Percentiles rank a stretch among this genome's conserved stretches.
Evolutionary conservation across 192 early-diverging fungal genomes (phyloP).

Genomic region (Globomyces pollinis-pini): DNA sequence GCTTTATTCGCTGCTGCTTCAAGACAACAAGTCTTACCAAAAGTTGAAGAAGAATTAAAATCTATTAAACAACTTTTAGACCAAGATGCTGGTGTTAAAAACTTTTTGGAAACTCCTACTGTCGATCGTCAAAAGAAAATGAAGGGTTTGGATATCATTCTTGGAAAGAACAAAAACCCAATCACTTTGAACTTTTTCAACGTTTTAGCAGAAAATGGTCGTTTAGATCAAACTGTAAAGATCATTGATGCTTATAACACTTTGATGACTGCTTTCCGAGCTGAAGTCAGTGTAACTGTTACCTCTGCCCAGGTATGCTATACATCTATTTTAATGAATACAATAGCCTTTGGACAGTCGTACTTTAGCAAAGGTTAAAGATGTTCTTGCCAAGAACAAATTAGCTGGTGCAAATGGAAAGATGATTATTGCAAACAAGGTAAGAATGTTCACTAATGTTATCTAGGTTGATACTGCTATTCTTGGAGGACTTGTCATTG

Average conservation of each 20-base stretch:
- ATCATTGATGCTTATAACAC: constrained; percentile 71
- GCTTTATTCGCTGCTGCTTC: constrained; percentile 91
- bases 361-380: constrained; percentile 63
- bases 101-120: constrained; percentile 81
- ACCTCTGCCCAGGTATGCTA: constrained; percentile 75
- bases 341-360: constrained; percentile 66
- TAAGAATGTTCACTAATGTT: constrained; percentile 15
- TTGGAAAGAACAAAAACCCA: constrained; percentile 66
- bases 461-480: constrained; percentile 86
- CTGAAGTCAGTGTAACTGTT: constrained; percentile 79
- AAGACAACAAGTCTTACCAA: constrained; percentile 67
- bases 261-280: constrained; percentile 84
- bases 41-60: constrained; percentile 79
- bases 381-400: constrained; percentile 70
- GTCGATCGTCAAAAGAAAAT: constrained; percentile 73
- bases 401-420: constrained; percentile 75
- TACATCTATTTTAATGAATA: not conserved
- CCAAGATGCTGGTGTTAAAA: constrained; percentile 64
- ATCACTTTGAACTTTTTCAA: constrained; percentile 88
- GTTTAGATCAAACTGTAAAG: constrained; percentile 74
- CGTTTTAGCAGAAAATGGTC: constrained; percentile 88
- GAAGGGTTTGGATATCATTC: constrained; percentile 53
- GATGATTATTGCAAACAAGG: constrained; percentile 79
- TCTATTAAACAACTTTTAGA: constrained; percentile 54
- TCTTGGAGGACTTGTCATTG: constrained; percentile 92